phyloP scores from a whole-genome alignment of 2,329 filamentous ascomycete species.

The Aspergillus sp. region DNA sequence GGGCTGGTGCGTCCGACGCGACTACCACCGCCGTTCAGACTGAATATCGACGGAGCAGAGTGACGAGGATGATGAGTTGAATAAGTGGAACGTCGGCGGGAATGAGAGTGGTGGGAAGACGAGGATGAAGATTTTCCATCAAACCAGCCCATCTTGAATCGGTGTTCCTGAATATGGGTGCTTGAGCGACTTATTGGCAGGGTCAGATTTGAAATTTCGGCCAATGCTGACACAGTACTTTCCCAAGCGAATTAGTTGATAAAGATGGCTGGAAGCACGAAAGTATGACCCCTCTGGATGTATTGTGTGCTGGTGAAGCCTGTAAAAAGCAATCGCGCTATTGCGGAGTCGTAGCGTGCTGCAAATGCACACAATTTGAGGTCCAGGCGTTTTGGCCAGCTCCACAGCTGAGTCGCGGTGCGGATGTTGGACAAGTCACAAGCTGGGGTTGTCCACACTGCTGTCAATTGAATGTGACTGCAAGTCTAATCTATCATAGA shows the following conservation, averaged over 20 bases:
- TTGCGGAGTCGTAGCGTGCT: conserved; percentile 20
- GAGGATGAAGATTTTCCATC: conserved; percentile 42
- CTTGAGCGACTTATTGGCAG: not conserved
- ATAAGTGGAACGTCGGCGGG: conserved; percentile 38
- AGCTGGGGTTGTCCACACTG: not conserved
- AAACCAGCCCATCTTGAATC: conserved; percentile 51
- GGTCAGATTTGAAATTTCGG: not conserved
- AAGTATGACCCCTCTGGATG: conserved; percentile 5
- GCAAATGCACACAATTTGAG: conserved; percentile 21
- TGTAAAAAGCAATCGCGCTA: conserved; percentile 13
- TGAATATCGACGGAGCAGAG: conserved; percentile 52
- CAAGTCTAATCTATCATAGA: not conserved
- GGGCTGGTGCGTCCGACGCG: conserved; percentile 38
- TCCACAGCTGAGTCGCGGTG: conserved; percentile 17
- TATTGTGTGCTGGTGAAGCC: conserved; percentile 12
- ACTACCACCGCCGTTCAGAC: conserved; percentile 38
- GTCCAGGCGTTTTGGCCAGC: conserved; percentile 22
- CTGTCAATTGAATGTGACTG: not conserved
- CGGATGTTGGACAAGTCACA: conserved; percentile 1
- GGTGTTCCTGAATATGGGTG: not conserved
- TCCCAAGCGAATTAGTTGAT: not conserved
- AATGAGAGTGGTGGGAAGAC: conserved; percentile 25
- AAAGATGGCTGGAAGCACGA: not conserved
- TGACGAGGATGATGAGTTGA: conserved; percentile 42
- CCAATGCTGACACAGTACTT: not conserved